These are phyloP conservation scores for Globisporangium sylvaticum DNA, from an alignment of 352 stramenopile genomes.

Conservation along the genomic window DNA sequence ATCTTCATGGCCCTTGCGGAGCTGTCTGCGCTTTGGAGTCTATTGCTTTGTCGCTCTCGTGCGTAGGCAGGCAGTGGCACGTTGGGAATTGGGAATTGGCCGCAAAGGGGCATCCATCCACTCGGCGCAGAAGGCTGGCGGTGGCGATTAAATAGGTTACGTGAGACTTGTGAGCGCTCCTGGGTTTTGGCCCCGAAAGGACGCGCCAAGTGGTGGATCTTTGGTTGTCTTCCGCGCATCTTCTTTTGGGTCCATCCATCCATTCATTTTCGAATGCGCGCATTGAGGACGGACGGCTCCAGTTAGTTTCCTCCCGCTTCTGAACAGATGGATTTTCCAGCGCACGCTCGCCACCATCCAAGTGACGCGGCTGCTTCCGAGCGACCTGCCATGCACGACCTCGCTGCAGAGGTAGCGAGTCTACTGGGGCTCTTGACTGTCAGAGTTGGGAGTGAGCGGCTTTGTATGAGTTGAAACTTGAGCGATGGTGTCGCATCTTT, in stretches of 20 bases:
- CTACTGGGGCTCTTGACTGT: too few relatives aligned
- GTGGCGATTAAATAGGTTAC: background rate
- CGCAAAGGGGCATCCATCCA: background rate
- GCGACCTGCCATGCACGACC: too few relatives aligned
- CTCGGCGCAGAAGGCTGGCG: background rate
- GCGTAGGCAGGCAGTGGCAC: background rate
- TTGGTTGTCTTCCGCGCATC: background rate
- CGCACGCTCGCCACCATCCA: too few relatives aligned
- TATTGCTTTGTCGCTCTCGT: background rate
- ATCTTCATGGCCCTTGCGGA: slow-evolving; percentile 1
- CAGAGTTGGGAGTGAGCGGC: too few relatives aligned
- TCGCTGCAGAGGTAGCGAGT: too few relatives aligned
- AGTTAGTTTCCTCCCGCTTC: too few relatives aligned
- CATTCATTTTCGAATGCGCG: too few relatives aligned
- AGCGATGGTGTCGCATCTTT: too few relatives aligned
- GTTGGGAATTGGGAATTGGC: background rate
- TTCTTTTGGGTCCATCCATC: background rate
- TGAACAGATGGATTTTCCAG: too few relatives aligned
- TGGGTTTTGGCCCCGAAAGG: background rate
- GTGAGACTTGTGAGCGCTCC: background rate
- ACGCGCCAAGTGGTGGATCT: background rate
- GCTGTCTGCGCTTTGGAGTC: background rate
- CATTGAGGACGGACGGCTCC: too few relatives aligned
- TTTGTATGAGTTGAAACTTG: too few relatives aligned
- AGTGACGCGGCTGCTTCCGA: too few relatives aligned